Base-by-base conservation (phyloP, 768 basidiomycete species). In the Pleurotus citrinopileatus region DNA sequence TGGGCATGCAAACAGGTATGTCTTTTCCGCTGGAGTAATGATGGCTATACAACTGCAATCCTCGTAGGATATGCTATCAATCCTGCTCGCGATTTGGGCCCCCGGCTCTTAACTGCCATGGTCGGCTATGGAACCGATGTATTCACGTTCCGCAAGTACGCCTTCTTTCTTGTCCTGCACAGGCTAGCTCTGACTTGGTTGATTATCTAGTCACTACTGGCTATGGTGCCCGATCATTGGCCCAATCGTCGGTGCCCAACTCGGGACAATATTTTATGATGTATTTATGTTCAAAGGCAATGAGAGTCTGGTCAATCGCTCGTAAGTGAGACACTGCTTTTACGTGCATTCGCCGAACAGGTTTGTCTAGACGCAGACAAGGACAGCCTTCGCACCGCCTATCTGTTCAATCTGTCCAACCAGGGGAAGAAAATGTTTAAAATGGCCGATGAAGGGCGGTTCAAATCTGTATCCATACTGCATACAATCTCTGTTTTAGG, bases 51-150 rank as follows among this genome's bases (percentile, higher is more conserved):
- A 52, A n/a, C 1, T 25, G 42, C 13, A 9, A n/a, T 47, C 12
- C 34, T 42, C 15, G 23, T 34, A 78, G 83, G 79, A 42, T 84
- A 74, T 57, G 81, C 86, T 3, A 68, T 87, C 48, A 88, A 88
- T 59, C 87, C 87, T 36, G 84, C 87, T 27, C 82, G 87, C 61
- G 87, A 89, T 67, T 69, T 89, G 25, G 87, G 87, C 4, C 87
- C 87, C 1, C 76, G 87, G 7, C 59, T 89, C 28, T 65, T 87
- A 62, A 87, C 84, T 1, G 77, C 86, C 4, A 86, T 88, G 82
- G 85, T 77, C 5, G 87, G 87, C n/a, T 89, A 87, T 59, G 86
- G 86, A 19, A 67, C 66, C 61, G 72, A 74, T 36, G 81, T 76
- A 15, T 80, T 71, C 68, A 73, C 70, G 1, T 77, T 65, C 64